Evolutionary conservation across 495 filamentous ascomycete species (phyloP).

Genomic region (Penicilliopsis zonata): DNA sequence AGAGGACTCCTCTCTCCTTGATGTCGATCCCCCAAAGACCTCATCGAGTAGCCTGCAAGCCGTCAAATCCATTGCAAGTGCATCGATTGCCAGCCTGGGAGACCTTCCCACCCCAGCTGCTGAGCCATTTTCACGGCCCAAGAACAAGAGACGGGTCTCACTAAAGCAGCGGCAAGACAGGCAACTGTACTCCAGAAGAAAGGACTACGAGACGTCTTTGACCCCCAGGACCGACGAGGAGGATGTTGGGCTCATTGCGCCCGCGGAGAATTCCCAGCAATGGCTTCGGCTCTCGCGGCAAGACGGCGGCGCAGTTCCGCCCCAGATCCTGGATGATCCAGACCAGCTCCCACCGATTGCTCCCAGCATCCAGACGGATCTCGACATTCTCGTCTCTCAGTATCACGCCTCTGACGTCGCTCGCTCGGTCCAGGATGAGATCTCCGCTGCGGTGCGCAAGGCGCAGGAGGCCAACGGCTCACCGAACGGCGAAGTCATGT

Average conservation of each 20-base stretch:
- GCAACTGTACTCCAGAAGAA: slow-evolving; percentile 80
- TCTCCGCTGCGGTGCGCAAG: slow-evolving; percentile 47
- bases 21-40: slow-evolving; percentile 43
- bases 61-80: slow-evolving; percentile 83
- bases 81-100: slow-evolving; percentile 53
- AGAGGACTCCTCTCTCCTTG: slow-evolving; percentile 33
- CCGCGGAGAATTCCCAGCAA: slow-evolving; percentile 45
- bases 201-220: slow-evolving; percentile 38
- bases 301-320: slow-evolving; percentile 45
- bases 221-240: slow-evolving; percentile 58
- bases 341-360: slow-evolving; percentile 64
- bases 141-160: slow-evolving; percentile 56
- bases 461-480: slow-evolving; percentile 60
- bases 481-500: slow-evolving; percentile 42
- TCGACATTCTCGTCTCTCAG: slow-evolving; percentile 67
- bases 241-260: slow-evolving; percentile 54
- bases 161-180: slow-evolving; percentile 74
- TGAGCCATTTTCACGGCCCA: slow-evolving; percentile 49
- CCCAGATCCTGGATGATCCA: slow-evolving; percentile 56
- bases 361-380: slow-evolving; percentile 52
- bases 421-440: slow-evolving; percentile 66
- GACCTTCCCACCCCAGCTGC: slow-evolving; percentile 45
- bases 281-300: slow-evolving; percentile 62
- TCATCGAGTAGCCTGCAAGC: slow-evolving; percentile 80
- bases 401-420: slow-evolving; percentile 75